Evolutionary conservation across 1,284 basidiomycete species (phyloP), one percentile per base, ranked within the genome.

Genomic region (Pseudozyma sp.): DNA sequence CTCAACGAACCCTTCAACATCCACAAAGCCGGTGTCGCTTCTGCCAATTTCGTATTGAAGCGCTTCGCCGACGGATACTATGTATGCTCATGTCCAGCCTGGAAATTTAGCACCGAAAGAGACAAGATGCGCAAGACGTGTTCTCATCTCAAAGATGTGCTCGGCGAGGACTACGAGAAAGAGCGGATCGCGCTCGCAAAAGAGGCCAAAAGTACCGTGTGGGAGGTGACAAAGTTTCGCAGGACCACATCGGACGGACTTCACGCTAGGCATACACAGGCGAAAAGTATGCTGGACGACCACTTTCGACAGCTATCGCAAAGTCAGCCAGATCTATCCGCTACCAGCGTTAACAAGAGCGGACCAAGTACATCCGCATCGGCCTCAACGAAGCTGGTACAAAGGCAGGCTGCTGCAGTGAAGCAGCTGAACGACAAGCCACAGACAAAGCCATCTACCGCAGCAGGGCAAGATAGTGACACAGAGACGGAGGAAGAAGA

Each of bases 101-200:
- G 84, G 90, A 86, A 86, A 52, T 88, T 89, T 71, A 88, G 88
- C 54, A 85, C 85, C 25, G 87, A 88, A 13, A 82, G 79, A 16
- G 88, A 89, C 8, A 86, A 88, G 45, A 88, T 89, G 74, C 88
- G 88, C 1, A 89, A 90, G 18, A 88, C 88, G 3, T 91, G 90
- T 86, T 89, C 90, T 70, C 90, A 91, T 76, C 85, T 91, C 45
- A 87, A 87, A 59, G 81, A 87, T 1, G 82, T 90, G 14, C 86
- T 91, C 14, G 90, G 90, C 2, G 89, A 89, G 12, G 86, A 86
- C 44, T 91, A 90, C 81, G 89, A 90, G 79, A 82, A 34, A 9
- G 64, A 72, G 21, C 52, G 59, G 8, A 56, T 61, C 19, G 21
- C 59, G 1, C 16, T 69, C 3, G 64, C 61, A 11, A 65, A 61